Evolutionary conservation across 2,329 filamentous ascomycete species (phyloP), one percentile per base, ranked within the genome.

Genomic region (Bipolaris gigantea): DNA sequence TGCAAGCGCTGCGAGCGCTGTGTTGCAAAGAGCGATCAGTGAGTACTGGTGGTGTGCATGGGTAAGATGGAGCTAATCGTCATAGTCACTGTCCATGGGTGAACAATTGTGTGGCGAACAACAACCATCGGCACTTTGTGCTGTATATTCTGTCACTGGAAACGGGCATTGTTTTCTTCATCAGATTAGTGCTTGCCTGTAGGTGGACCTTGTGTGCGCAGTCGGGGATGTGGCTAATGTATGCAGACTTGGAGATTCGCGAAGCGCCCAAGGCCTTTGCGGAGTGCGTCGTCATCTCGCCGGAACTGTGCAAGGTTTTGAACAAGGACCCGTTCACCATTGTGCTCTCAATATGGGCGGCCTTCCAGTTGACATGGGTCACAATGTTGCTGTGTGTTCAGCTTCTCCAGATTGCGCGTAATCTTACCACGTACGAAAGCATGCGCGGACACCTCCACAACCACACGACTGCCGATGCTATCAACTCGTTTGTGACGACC

Each of bases 321-420:
- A 89, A 90, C 67, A 85, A 88, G 46, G 93, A 97, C 70, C 82
- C 90, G 0, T 96, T 93, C 72, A 93, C 90, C 1, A 82, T 96
- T 23, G 79, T 96, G 10, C 80, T 96, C 18, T 84, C 84, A 11
- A 77, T 90, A 25, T 99, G 94, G 94, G 83, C 84, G 6, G 82
- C 84, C 2, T 79, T 97, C 39, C 95, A 99, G 74, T 83, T 97
- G 30, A 88, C 90, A 18, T 99, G 94, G 94, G 90, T 97, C 2
- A 87, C 89, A n/a, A 97, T 99, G 92, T 86, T 99, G 32, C 82
- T 97, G 55, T 89, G 92, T 60, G 95, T 97, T 5, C 95, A 99
- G 72, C 86, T 97, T 47, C 82, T 97, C 46, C 94, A 99, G 72
- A 88, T 99, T 47, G 89, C 92, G 0, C 87, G 92, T 57, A 95